phyloP scores from a whole-genome alignment of 2,329 filamentous ascomycete species.

The Ceratocystis diversiconidia region DNA sequence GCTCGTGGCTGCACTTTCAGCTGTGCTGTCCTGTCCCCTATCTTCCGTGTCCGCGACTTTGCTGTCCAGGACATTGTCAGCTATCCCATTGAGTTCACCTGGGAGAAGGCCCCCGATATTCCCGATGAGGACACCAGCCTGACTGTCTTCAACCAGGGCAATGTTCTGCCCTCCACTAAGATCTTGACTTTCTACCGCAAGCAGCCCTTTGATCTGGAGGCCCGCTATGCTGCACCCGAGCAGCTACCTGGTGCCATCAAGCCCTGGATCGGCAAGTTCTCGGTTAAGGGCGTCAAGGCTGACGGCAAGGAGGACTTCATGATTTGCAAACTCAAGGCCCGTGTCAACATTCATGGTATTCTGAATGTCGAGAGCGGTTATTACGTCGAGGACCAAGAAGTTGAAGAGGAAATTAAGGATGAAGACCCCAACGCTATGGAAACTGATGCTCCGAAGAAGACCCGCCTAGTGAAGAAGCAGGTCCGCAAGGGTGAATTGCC shows the following conservation, averaged over 20 bases:
- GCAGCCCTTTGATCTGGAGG: conserved; percentile 91
- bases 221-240: conserved; percentile 79
- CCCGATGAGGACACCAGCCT: conserved; percentile 96
- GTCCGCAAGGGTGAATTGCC: conserved; percentile 92
- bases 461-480: conserved; percentile 97
- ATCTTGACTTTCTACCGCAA: conserved; percentile 99
- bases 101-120: conserved; percentile 97
- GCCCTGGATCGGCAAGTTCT: conserved; percentile 95
- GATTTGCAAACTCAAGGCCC: conserved; percentile 99
- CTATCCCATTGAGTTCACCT: conserved; percentile 97
- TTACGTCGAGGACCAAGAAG: conserved; percentile 93
- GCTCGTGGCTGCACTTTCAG: conserved; percentile 92
- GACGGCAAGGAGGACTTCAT: conserved; percentile 94
- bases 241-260: conserved; percentile 75
- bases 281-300: conserved; percentile 92
- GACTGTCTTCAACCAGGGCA: conserved; percentile 94
- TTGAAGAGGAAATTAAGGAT: conserved; percentile 81
- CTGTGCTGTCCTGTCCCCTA: conserved; percentile 91
- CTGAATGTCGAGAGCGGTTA: conserved; percentile 95
- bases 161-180: conserved; percentile 94
- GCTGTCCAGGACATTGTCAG: conserved; percentile 92
- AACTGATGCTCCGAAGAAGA: conserved; percentile 49
- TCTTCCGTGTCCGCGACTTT: conserved; percentile 98
- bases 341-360: conserved; percentile 90
- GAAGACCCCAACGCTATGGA: conserved; percentile 33